phyloP scores from a whole-genome alignment of 305 asterid genomes.

The Euphrasia arctica region DNA sequence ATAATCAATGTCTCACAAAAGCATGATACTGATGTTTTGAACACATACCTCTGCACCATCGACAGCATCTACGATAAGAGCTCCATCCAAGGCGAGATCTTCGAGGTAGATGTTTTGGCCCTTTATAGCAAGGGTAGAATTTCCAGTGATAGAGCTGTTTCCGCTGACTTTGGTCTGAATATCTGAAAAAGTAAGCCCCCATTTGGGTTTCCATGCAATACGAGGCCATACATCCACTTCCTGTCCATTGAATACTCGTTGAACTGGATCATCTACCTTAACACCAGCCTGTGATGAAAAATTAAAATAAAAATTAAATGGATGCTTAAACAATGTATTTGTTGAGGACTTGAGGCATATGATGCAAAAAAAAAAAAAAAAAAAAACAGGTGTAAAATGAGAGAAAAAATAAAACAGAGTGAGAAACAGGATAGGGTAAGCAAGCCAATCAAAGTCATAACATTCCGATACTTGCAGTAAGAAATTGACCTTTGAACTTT shows the following conservation, averaged over 20 bases:
- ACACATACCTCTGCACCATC: slow-evolving; percentile 73
- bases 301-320: slow-evolving; percentile 11
- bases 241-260: slow-evolving; percentile 68
- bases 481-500: neutral
- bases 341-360: neutral
- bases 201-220: slow-evolving; percentile 87
- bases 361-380: neutral
- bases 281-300: slow-evolving; percentile 71
- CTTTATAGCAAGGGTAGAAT: slow-evolving; percentile 70
- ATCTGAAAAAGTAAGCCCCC: slow-evolving; percentile 92
- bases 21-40: neutral
- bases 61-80: slow-evolving; percentile 61
- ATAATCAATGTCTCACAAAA: neutral
- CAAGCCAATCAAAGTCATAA: neutral
- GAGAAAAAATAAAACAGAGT: neutral
- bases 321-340: slow-evolving; percentile 14
- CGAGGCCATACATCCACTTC: slow-evolving; percentile 98
- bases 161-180: slow-evolving; percentile 60
- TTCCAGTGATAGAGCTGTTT: slow-evolving; percentile 62
- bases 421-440: neutral
- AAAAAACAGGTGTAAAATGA: neutral
- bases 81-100: slow-evolving; percentile 83
- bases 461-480: neutral
- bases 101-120: slow-evolving; percentile 60
- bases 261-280: slow-evolving; percentile 69